These are phyloP conservation scores for Sporothrix dimorphospora DNA, from an alignment of 2,329 filamentous ascomycete genomes.

Conservation along the genomic window DNA sequence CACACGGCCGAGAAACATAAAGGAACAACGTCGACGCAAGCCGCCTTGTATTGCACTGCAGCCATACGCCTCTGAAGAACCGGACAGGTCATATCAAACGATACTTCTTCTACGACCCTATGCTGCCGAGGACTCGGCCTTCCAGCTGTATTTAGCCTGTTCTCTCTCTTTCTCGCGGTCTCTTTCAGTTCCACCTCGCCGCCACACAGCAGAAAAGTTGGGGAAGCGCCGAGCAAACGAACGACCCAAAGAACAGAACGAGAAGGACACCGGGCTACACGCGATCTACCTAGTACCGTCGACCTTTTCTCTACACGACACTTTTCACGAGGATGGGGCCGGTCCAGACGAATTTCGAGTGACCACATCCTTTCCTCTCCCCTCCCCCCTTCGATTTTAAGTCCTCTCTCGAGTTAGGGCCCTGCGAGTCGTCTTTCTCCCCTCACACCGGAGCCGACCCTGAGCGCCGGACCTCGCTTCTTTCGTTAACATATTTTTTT, in stretches of 20 bases:
- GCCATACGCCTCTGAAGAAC: neutral
- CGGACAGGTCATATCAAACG: neutral
- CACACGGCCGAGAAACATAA: slow-evolving; percentile 8
- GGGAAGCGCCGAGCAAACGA: neutral
- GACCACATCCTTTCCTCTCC: neutral
- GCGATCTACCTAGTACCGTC: neutral
- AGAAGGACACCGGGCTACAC: neutral
- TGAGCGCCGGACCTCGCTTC: neutral
- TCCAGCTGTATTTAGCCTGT: slow-evolving; percentile 1
- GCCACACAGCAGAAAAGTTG: too few species aligned
- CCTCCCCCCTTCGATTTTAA: neutral
- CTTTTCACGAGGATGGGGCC: slow-evolving; percentile 9
- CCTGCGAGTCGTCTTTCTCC: neutral
- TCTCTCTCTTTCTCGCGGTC: neutral
- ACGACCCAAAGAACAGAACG: neutral
- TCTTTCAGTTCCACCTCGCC: neutral
- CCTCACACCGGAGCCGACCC: neutral
- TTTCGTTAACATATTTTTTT: neutral
- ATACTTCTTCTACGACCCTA: neutral
- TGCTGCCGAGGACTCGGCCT: neutral
- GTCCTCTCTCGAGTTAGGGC: neutral
- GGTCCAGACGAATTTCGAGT: neutral
- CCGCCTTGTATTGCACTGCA: neutral
- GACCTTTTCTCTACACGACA: neutral
- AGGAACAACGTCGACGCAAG: neutral